phyloP scores from a whole-genome alignment of 192 early-diverging fungal genomes.

The Polychytrium aggregatum region DNA sequence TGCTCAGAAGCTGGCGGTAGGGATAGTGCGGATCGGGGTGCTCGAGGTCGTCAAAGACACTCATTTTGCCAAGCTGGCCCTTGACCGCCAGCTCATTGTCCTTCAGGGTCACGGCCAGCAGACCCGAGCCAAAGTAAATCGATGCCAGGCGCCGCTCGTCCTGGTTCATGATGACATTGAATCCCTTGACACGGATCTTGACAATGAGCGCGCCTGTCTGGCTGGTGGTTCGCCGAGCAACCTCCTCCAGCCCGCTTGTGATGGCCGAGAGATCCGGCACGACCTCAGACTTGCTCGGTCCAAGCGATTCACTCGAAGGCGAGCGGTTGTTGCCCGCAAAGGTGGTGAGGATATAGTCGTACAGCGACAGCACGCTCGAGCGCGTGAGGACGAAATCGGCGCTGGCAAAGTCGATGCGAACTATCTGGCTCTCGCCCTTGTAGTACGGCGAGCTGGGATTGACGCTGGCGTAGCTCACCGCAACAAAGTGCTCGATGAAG shows the following conservation, averaged over 20 bases:
- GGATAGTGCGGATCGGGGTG: background rate
- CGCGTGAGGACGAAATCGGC: slow-evolving; percentile 75
- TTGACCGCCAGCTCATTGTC: slow-evolving; percentile 38
- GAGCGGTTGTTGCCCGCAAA: too few relatives aligned
- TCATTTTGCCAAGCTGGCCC: slow-evolving; percentile 34
- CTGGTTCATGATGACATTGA: slow-evolving; percentile 72
- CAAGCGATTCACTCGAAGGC: too few relatives aligned
- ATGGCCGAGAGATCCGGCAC: too few relatives aligned
- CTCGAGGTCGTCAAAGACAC: slow-evolving; percentile 23
- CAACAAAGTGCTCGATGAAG: slow-evolving; percentile 36
- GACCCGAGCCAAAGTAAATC: slow-evolving; percentile 55
- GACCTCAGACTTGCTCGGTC: too few relatives aligned
- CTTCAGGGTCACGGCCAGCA: slow-evolving; percentile 55
- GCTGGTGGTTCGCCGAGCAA: too few relatives aligned
- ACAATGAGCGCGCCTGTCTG: too few relatives aligned
- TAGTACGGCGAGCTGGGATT: slow-evolving; percentile 66
- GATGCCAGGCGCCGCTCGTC: slow-evolving; percentile 68
- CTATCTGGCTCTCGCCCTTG: slow-evolving; percentile 67
- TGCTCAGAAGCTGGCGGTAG: slow-evolving; percentile 50
- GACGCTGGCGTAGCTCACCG: slow-evolving; percentile 59
- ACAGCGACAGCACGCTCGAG: slow-evolving; percentile 70
- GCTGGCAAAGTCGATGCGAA: slow-evolving; percentile 66
- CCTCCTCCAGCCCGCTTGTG: too few relatives aligned
- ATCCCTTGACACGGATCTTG: slow-evolving; percentile 57
- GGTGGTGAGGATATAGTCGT: slow-evolving; percentile 59